phyloP scores from a whole-genome alignment of 495 filamentous ascomycete species.

The Cercophora sp. region DNA sequence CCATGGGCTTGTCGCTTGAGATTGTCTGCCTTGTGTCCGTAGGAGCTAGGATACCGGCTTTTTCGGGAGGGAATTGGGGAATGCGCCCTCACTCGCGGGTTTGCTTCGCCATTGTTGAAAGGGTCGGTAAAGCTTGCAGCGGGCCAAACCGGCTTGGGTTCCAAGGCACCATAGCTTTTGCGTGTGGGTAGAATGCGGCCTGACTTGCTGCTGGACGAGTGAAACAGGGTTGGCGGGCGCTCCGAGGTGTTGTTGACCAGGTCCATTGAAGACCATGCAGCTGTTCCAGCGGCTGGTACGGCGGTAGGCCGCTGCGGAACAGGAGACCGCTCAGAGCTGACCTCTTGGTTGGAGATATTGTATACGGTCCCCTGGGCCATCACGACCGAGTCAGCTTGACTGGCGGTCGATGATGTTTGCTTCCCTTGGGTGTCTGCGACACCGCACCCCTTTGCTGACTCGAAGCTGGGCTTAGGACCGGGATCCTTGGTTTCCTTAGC shows the following conservation, averaged over 20 bases:
- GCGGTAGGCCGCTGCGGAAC: not conserved
- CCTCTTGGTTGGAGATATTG: slow-evolving; percentile 6
- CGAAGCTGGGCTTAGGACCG: too few relatives aligned
- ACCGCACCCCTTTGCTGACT: too few relatives aligned
- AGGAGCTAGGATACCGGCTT: slow-evolving; percentile 11
- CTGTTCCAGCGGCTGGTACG: not conserved
- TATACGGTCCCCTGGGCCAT: slow-evolving; percentile 2
- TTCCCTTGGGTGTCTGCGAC: too few relatives aligned
- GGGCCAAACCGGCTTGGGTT: slow-evolving; percentile 11
- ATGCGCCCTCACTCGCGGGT: too few relatives aligned
- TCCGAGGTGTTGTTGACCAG: slow-evolving; percentile 7
- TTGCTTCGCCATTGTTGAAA: not conserved
- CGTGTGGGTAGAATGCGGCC: slow-evolving; percentile 13
- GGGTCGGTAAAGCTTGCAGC: not conserved
- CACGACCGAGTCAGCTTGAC: slow-evolving; percentile 8
- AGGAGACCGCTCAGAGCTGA: not conserved
- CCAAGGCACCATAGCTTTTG: slow-evolving; percentile 18
- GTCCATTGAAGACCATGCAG: not conserved
- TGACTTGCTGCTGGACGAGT: slow-evolving; percentile 5
- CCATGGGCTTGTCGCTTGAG: slow-evolving; percentile 3
- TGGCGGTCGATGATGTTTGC: too few relatives aligned
- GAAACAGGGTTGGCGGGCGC: slow-evolving; percentile 5
- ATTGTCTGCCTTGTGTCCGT: not conserved
- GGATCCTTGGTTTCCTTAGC: too few relatives aligned
- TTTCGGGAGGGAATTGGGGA: too few relatives aligned